These are phyloP conservation scores for Pythium aristosporum DNA, from an alignment of 352 stramenopile genomes.

Conservation along the genomic window DNA sequence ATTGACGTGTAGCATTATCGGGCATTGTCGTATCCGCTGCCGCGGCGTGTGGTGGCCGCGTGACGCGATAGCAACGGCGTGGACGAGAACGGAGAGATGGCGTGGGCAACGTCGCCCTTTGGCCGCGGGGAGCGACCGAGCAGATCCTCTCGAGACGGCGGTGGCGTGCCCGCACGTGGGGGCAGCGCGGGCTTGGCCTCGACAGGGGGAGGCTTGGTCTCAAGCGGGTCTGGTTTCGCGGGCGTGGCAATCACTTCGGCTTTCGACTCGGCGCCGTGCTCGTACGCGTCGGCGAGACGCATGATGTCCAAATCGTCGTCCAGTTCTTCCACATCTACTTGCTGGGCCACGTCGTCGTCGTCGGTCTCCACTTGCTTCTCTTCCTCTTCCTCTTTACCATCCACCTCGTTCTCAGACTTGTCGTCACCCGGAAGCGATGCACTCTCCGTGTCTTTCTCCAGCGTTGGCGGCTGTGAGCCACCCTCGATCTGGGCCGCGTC, in stretches of 20 bases:
- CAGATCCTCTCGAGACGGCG: constrained; percentile 21
- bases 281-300: constrained; percentile 62
- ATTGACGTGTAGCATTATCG: constrained; percentile 25
- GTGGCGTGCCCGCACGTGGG: constrained; percentile 19
- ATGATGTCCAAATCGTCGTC: constrained; percentile 39
- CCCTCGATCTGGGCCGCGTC: neutral
- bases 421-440: constrained; percentile 1
- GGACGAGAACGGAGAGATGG: constrained; percentile 70
- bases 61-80: constrained; percentile 60
- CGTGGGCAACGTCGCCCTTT: constrained; percentile 18
- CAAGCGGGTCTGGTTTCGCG: neutral
- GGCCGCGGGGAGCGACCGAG: constrained; percentile 45
- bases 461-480: neutral
- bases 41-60: constrained; percentile 30
- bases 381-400: constrained; percentile 10
- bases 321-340: constrained; percentile 18
- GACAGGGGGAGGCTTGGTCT: neutral
- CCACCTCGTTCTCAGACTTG: neutral
- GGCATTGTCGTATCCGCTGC: constrained; percentile 60
- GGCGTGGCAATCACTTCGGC: neutral
- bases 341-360: constrained; percentile 1
- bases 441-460: constrained; percentile 16
- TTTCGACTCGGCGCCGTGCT: constrained; percentile 27
- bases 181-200: constrained; percentile 7
- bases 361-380: constrained; percentile 4